These are phyloP conservation scores for Zygosaccharomyces pseudobailii DNA, from an alignment of 1,139 yeast genomes.

Conservation along the genomic window DNA sequence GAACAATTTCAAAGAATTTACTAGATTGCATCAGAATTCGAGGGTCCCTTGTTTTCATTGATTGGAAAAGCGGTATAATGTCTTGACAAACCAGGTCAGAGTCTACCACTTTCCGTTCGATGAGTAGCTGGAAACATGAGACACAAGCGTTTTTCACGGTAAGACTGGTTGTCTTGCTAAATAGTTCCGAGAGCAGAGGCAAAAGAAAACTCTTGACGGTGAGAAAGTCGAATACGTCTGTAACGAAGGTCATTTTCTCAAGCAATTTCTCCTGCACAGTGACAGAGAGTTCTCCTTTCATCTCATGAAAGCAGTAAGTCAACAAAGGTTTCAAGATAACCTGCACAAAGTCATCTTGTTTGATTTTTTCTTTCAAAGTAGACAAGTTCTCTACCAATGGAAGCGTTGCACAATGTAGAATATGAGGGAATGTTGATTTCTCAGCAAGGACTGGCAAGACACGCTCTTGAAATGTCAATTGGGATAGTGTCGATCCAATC, in stretches of 20 bases:
- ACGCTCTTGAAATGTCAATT: constrained; percentile 70
- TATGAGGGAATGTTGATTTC: constrained; percentile 32
- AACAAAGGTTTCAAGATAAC: constrained; percentile 36
- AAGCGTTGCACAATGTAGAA: constrained; percentile 47
- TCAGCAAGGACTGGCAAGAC: constrained; percentile 47
- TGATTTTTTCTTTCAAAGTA: constrained; percentile 49
- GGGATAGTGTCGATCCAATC: constrained; percentile 67
- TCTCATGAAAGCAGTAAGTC: constrained; percentile 24
- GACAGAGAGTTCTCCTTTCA: constrained; percentile 21
- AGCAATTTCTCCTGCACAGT: constrained; percentile 57
- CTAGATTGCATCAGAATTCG: constrained; percentile 56
- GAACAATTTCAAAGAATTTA: constrained; percentile 46
- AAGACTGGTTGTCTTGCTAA: constrained; percentile 76
- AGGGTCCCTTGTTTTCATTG: constrained; percentile 73
- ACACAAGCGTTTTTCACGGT: constrained; percentile 71
- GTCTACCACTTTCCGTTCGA: constrained; percentile 60
- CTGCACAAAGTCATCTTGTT: constrained; percentile 38
- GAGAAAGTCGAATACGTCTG: constrained; percentile 60
- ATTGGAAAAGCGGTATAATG: constrained; percentile 66
- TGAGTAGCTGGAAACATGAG: constrained; percentile 55
- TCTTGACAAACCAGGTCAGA: constrained; percentile 69
- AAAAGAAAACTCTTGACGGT: constrained; percentile 67
- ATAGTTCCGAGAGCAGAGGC: constrained; percentile 67
- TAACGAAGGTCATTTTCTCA: constrained; percentile 40
- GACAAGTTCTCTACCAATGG: constrained; percentile 54